Conservation (phyloP, 2,329 filamentous ascomycete genomes). For the Botrytis fragariae region DNA sequence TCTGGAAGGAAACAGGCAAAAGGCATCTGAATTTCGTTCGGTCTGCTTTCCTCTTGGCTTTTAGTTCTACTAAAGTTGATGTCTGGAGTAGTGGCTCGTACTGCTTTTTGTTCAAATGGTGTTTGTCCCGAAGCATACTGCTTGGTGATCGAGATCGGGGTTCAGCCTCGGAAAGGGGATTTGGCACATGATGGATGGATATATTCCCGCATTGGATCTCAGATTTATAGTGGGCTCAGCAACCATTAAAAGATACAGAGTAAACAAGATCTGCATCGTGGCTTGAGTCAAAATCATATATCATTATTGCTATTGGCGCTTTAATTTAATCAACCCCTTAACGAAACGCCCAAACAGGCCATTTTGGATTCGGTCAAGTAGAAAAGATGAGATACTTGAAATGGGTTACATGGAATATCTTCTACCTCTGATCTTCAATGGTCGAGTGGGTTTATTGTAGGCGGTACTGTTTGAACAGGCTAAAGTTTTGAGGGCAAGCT, state of each 20-base stretch:
- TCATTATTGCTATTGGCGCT: background rate
- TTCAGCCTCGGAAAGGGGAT: background rate
- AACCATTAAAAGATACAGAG: background rate
- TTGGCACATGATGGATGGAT: background rate
- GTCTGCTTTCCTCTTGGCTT: background rate
- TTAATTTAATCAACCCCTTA: background rate
- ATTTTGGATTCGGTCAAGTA: background rate
- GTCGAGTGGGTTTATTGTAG: background rate
- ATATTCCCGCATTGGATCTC: background rate
- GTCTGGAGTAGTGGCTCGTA: background rate
- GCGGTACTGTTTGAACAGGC: background rate
- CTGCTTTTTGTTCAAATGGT: background rate
- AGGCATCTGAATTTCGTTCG: background rate
- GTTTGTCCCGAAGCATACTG: background rate
- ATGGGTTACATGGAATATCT: conserved; percentile 18
- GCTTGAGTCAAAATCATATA: background rate
- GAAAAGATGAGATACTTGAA: background rate
- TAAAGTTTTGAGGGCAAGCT: conserved; percentile 14
- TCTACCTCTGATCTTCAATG: conserved; percentile 6
- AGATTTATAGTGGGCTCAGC: background rate
- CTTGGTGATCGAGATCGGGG: background rate
- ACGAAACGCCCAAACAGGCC: background rate
- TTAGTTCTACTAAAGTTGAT: background rate
- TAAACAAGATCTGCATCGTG: background rate
- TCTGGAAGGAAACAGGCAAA: background rate